These are phyloP conservation scores for Dysphania ambrosioides DNA, from an alignment of 148 eudicot genomes.

Conservation along the genomic window DNA sequence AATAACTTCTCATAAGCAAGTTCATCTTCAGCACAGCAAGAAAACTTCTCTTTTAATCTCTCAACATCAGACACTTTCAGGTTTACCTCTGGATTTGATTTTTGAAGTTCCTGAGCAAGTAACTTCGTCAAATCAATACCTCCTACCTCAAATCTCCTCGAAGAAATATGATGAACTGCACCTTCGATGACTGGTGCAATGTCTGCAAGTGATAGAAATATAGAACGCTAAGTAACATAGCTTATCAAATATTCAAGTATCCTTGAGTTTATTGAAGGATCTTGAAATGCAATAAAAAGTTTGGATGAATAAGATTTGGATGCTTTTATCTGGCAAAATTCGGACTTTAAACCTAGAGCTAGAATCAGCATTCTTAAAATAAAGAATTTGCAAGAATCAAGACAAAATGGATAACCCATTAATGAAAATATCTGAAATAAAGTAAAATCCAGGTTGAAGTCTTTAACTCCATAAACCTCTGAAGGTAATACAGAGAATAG, in stretches of 20 bases:
- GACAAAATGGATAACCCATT: not conserved
- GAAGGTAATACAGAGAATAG: too few species aligned
- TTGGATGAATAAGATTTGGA: not conserved
- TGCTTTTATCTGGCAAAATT: not conserved
- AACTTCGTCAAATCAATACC: slow-evolving; percentile 75
- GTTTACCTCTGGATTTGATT: slow-evolving; percentile 56
- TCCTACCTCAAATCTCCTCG: slow-evolving; percentile 76
- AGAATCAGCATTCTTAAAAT: not conserved
- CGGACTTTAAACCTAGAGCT: not conserved
- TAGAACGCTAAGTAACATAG: slow-evolving; percentile 4
- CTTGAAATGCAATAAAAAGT: not conserved
- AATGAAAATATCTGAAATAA: not conserved
- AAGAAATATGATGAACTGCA: slow-evolving; percentile 86
- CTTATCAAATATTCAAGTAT: not conserved
- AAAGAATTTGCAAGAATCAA: not conserved
- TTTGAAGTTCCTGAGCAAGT: slow-evolving; percentile 59
- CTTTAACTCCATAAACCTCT: not conserved
- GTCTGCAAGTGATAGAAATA: slow-evolving; percentile 40
- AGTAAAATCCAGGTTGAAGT: not conserved
- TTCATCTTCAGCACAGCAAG: slow-evolving; percentile 81
- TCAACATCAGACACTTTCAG: slow-evolving; percentile 59
- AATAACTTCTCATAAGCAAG: slow-evolving; percentile 56
- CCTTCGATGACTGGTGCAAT: slow-evolving; percentile 95
- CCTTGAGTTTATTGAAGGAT: not conserved
- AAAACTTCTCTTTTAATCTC: slow-evolving; percentile 61